phyloP scores from a whole-genome alignment of 1,284 basidiomycete species.

The Thecaphora thlaspeos region DNA sequence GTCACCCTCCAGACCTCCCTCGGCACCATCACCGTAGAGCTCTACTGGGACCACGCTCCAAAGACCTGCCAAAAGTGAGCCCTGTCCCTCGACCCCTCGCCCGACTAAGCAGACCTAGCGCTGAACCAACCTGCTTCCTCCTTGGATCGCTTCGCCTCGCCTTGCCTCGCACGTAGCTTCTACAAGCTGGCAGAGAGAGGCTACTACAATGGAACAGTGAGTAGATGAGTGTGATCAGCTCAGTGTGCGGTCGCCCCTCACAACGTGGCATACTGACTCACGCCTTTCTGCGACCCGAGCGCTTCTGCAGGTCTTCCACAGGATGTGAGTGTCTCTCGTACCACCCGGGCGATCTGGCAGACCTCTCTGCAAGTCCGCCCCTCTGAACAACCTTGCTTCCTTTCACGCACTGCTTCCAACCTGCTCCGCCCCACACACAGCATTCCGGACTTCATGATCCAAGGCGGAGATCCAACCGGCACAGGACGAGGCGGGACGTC shows the following conservation, averaged over 20 bases:
- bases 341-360: too few species aligned
- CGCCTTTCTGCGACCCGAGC: too few species aligned
- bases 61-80: slow-evolving; percentile 42
- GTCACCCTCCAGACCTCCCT: slow-evolving; percentile 51
- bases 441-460: slow-evolving; percentile 98
- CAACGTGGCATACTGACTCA: not conserved
- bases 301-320: slow-evolving; percentile 5
- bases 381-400: too few species aligned
- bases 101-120: not conserved
- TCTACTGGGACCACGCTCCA: slow-evolving; percentile 53
- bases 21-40: slow-evolving; percentile 47
- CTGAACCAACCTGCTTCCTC: not conserved
- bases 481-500: slow-evolving; percentile 89
- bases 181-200: slow-evolving; percentile 50
- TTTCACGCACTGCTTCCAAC: not conserved
- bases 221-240: slow-evolving; percentile 1
- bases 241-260: too few species aligned
- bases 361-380: too few species aligned
- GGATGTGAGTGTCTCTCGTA: not conserved
- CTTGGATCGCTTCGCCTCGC: not conserved
- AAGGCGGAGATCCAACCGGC: slow-evolving; percentile 93
- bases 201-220: slow-evolving; percentile 48
- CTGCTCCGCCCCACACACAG: slow-evolving; percentile 39
- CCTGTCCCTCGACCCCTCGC: not conserved
- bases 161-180: slow-evolving; percentile 14